phyloP scores from a whole-genome alignment of 1,284 basidiomycete genomes.

The Mycosarcoma maydis region DNA sequence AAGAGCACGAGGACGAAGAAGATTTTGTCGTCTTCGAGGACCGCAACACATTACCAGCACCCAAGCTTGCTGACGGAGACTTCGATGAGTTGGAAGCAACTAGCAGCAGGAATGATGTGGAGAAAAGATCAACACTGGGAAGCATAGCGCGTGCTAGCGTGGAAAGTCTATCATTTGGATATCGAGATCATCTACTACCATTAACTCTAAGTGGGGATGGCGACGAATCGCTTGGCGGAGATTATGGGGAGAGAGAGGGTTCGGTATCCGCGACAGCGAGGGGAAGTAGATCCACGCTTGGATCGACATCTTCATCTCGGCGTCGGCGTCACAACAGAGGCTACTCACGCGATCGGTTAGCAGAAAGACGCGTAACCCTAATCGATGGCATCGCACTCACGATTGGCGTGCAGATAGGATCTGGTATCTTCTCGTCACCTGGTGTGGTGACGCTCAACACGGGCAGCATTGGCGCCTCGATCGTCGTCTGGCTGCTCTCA shows the following conservation, averaged over 20 bases:
- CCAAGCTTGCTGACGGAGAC: conserved; percentile 13
- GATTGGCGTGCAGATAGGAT: conserved; percentile 64
- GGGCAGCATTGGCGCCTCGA: conserved; percentile 58
- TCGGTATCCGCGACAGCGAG: conserved; percentile 18
- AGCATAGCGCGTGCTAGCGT: conserved; percentile 38
- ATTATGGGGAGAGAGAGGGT: conserved; percentile 51
- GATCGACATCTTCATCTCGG: conserved; percentile 2
- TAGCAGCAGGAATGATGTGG: background rate
- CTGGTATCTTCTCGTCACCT: conserved; percentile 65
- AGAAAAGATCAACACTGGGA: conserved; percentile 2
- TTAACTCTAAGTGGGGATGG: conserved; percentile 49
- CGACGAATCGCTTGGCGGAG: conserved; percentile 45
- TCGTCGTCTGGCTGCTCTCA: conserved; percentile 61
- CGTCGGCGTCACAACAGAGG: conserved; percentile 15
- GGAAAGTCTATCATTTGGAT: conserved; percentile 55
- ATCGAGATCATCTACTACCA: conserved; percentile 53
- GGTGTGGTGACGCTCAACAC: conserved; percentile 63
- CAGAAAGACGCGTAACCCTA: conserved; percentile 32
- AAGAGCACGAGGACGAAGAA: conserved; percentile 51
- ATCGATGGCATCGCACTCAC: conserved; percentile 55
- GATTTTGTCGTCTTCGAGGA: conserved; percentile 56
- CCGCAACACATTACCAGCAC: conserved; percentile 28
- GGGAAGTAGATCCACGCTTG: background rate
- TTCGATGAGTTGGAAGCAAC: conserved; percentile 17
- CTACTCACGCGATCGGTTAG: conserved; percentile 13